phyloP scores from a whole-genome alignment of 352 stramenopile species.

The Globisporangium spiculum region DNA sequence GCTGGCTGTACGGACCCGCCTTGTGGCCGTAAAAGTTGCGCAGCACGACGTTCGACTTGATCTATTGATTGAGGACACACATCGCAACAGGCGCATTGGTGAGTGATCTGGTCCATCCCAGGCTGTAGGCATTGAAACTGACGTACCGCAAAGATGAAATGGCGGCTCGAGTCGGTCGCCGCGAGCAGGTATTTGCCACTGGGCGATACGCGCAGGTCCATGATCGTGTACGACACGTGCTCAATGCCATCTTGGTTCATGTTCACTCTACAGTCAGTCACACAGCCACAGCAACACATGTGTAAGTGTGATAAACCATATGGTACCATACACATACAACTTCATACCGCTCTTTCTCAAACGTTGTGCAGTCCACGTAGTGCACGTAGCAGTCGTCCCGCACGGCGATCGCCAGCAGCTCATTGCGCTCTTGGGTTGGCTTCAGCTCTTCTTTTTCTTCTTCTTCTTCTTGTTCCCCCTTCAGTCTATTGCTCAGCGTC shows the following conservation, averaged over 20 bases:
- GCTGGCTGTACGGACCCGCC: slow-evolving; percentile 78
- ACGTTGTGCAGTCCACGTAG: slow-evolving; percentile 73
- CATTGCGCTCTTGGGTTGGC: slow-evolving; percentile 13
- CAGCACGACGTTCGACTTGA: slow-evolving; percentile 60
- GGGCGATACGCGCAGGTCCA: slow-evolving; percentile 73
- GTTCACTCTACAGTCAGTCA: slow-evolving; percentile 49
- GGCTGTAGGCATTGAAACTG: neutral
- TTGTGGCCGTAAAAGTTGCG: slow-evolving; percentile 85
- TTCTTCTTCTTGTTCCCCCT: neutral
- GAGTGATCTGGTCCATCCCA: neutral
- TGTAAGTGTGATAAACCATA: neutral
- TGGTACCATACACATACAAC: neutral
- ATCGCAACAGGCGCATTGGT: slow-evolving; percentile 4
- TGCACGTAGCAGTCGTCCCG: slow-evolving; percentile 85
- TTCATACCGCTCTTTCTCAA: slow-evolving; percentile 73
- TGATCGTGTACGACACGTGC: slow-evolving; percentile 87
- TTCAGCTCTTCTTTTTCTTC: neutral
- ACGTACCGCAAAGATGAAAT: slow-evolving; percentile 74
- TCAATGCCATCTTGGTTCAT: slow-evolving; percentile 87
- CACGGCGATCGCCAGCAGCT: slow-evolving; percentile 63
- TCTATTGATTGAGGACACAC: slow-evolving; percentile 22
- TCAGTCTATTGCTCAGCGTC: neutral
- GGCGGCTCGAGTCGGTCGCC: slow-evolving; percentile 77
- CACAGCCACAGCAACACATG: neutral
- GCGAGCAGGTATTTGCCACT: slow-evolving; percentile 77